A percentile compares a stretch with the other conserved stretches of the same genome.
These are phyloP conservation scores for Candida freyschussii DNA, from an alignment of 1,139 yeast species.

Conservation along the genomic window DNA sequence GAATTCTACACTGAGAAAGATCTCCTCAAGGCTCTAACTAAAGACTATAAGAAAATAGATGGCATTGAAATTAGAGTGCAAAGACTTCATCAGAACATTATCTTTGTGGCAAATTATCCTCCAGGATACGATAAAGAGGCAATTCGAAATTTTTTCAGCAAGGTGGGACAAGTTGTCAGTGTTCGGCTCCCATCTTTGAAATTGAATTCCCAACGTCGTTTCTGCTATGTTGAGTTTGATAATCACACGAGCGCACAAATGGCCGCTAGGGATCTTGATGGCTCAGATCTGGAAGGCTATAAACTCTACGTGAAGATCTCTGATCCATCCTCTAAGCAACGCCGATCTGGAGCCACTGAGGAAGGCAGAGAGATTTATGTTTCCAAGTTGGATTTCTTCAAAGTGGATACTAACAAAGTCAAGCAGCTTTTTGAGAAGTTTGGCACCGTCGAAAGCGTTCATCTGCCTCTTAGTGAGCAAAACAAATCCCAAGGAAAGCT, in stretches of 20 bases:
- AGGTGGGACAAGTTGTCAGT: slow-evolving; percentile 42
- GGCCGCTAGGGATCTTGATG: slow-evolving; percentile 46
- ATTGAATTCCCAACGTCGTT: slow-evolving; percentile 54
- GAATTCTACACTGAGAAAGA: slow-evolving; percentile 52
- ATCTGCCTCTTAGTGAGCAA: slow-evolving; percentile 40
- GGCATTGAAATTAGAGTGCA: slow-evolving; percentile 42
- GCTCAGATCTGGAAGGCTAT: slow-evolving; percentile 29
- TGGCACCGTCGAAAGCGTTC: slow-evolving; percentile 47
- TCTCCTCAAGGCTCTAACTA: slow-evolving; percentile 57
- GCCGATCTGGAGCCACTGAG: slow-evolving; percentile 41
- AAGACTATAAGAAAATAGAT: slow-evolving; percentile 44
- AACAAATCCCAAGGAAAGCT: slow-evolving; percentile 29
- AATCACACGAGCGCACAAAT: slow-evolving; percentile 40
- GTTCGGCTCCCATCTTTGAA: slow-evolving; percentile 66
- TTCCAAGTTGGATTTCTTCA: slow-evolving; percentile 44
- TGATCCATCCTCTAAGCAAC: slow-evolving; percentile 40
- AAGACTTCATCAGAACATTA: slow-evolving; percentile 41
- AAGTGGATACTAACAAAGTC: slow-evolving; percentile 29
- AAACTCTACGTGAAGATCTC: slow-evolving; percentile 55
- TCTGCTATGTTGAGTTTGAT: slow-evolving; percentile 67
- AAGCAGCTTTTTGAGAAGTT: slow-evolving; percentile 33
- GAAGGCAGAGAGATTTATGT: slow-evolving; percentile 53
- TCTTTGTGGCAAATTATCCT: slow-evolving; percentile 74
- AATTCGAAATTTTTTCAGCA: slow-evolving; percentile 39
- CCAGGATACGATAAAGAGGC: slow-evolving; percentile 43